Conservation (phyloP, 345 rosid genomes). For the Boechera divaricarpa region DNA sequence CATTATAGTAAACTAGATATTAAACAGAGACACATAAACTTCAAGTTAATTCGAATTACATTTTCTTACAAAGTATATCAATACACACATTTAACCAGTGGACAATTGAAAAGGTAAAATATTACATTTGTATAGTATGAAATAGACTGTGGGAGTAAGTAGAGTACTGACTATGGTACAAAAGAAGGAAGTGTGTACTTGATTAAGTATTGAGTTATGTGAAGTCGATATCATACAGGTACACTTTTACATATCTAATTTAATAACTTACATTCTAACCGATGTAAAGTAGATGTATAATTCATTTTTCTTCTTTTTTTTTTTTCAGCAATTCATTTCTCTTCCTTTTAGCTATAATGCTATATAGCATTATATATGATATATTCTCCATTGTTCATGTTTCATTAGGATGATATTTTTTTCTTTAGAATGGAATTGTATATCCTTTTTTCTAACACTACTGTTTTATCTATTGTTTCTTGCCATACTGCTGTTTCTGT, state of each 20-base stretch:
- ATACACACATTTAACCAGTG: conserved; percentile 25
- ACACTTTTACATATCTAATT: conserved; percentile 20
- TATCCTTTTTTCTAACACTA: too few relatives aligned
- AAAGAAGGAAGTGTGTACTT: conserved; percentile 23
- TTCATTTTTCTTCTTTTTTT: background rate
- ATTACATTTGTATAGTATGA: background rate
- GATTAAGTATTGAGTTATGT: conserved; percentile 14
- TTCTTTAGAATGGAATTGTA: too few relatives aligned
- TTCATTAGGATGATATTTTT: background rate
- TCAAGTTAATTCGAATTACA: background rate
- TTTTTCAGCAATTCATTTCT: too few relatives aligned
- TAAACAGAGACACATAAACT: background rate
- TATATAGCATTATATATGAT: too few relatives aligned
- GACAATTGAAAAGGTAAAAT: conserved; percentile 9
- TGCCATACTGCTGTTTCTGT: too few relatives aligned
- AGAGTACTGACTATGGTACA: background rate
- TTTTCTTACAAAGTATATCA: background rate
- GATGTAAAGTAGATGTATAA: background rate
- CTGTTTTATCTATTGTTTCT: too few relatives aligned
- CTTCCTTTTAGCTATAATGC: too few relatives aligned
- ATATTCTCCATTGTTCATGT: background rate
- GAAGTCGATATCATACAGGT: conserved; percentile 17
- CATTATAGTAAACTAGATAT: background rate
- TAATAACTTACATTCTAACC: background rate
- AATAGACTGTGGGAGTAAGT: background rate